Percentiles rank a stretch among this genome's conserved stretches.
phyloP scores from a whole-genome alignment of 2,329 filamentous ascomycete species.

The Fusarium tricinctum region DNA sequence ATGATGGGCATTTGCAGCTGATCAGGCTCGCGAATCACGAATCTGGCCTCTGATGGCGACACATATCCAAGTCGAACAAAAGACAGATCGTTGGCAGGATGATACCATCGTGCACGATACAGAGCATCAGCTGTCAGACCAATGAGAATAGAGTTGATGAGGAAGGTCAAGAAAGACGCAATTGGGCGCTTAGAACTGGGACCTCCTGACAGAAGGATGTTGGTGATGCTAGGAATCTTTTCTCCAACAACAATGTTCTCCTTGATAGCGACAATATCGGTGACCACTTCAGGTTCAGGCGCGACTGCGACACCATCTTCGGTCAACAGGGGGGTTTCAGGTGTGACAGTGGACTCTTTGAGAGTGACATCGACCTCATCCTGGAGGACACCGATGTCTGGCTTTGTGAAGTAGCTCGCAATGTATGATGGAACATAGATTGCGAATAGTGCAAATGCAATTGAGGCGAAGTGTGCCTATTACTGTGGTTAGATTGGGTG shows the following conservation, averaged over 20 bases:
- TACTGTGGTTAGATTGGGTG: slow-evolving; percentile 22
- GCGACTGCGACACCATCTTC: slow-evolving; percentile 52
- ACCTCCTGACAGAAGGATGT: slow-evolving; percentile 79
- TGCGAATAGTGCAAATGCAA: slow-evolving; percentile 73
- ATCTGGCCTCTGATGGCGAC: slow-evolving; percentile 81
- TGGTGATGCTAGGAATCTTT: slow-evolving; percentile 68
- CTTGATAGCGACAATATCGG: slow-evolving; percentile 70
- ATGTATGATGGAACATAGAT: slow-evolving; percentile 76
- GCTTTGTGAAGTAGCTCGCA: slow-evolving; percentile 68
- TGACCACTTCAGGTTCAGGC: slow-evolving; percentile 55
- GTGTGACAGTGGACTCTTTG: slow-evolving; percentile 60
- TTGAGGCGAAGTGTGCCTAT: slow-evolving; percentile 62
- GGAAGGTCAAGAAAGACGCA: slow-evolving; percentile 75
- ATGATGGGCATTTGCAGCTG: slow-evolving; percentile 80
- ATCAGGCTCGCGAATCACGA: slow-evolving; percentile 89
- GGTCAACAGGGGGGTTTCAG: slow-evolving; percentile 47
- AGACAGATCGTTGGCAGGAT: slow-evolving; percentile 81
- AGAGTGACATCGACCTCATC: slow-evolving; percentile 71
- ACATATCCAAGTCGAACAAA: slow-evolving; percentile 92
- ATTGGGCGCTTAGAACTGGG: slow-evolving; percentile 79
- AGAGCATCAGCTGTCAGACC: slow-evolving; percentile 82
- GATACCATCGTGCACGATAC: slow-evolving; percentile 77
- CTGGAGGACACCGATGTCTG: slow-evolving; percentile 70
- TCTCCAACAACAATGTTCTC: slow-evolving; percentile 73
- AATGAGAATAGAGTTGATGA: slow-evolving; percentile 79